A percentile compares a stretch with the other conserved stretches of the same genome.
phyloP scores from a whole-genome alignment of 176 grass and related monocot species.

The Metroxylon sagu region DNA sequence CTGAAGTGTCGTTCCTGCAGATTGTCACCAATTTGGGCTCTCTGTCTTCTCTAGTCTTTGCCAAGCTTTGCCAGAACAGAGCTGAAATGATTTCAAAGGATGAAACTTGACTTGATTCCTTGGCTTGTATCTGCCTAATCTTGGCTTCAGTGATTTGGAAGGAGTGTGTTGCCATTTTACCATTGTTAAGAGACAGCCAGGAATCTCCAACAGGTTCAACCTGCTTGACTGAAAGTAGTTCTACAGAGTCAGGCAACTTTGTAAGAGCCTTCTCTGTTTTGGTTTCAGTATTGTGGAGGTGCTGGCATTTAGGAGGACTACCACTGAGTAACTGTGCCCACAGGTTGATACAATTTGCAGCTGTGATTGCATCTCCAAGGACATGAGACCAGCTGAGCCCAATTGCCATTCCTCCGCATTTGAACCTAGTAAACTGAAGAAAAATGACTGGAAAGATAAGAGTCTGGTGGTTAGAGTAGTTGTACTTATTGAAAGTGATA shows the following conservation, averaged over 20 bases:
- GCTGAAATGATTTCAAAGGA: constrained; percentile 71
- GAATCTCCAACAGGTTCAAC: constrained; percentile 51
- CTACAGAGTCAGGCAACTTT: not conserved
- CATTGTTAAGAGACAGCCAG: constrained; percentile 42
- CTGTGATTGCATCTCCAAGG: constrained; percentile 68
- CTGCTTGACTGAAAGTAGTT: constrained; percentile 49
- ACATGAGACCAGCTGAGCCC: constrained; percentile 93
- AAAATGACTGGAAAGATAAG: not conserved
- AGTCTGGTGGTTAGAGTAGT: too few species aligned
- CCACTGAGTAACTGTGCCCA: constrained; percentile 63
- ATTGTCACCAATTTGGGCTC: constrained; percentile 46
- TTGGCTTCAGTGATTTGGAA: constrained; percentile 44
- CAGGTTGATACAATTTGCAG: constrained; percentile 54
- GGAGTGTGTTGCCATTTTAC: constrained; percentile 62
- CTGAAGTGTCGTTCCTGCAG: constrained; percentile 24
- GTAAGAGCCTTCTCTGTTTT: constrained; percentile 1
- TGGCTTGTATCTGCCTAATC: constrained; percentile 31
- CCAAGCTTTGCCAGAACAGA: constrained; percentile 58
- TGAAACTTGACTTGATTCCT: constrained; percentile 1
- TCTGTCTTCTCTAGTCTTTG: constrained; percentile 39
- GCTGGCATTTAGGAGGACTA: constrained; percentile 9
- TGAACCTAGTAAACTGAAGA: constrained; percentile 63
- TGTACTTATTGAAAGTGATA: too few species aligned
- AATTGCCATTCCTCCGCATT: constrained; percentile 72
- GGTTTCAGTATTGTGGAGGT: constrained; percentile 4